These are phyloP conservation scores for Kodamaea kaohsiungensis DNA, from an alignment of 805 yeast genomes.

Conservation along the genomic window DNA sequence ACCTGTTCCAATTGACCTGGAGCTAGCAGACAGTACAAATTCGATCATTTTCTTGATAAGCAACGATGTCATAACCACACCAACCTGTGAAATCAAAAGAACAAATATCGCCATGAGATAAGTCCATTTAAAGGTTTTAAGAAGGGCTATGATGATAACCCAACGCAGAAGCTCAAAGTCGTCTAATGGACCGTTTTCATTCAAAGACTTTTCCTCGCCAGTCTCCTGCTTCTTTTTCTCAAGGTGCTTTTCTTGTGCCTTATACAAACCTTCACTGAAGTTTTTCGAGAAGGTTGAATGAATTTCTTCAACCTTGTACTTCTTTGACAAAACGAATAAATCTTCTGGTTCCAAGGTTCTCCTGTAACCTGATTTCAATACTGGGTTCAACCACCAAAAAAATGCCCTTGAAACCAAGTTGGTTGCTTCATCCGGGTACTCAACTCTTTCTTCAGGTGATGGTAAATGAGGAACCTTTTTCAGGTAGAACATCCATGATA, in stretches of 20 bases:
- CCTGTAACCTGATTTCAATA: conserved; percentile 66
- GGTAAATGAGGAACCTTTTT: conserved; percentile 51
- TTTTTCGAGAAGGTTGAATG: conserved; percentile 24
- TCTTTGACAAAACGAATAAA: conserved; percentile 32
- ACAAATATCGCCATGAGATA: conserved; percentile 27
- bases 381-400: conserved; percentile 69
- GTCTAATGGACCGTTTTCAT: background rate
- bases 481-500: conserved; percentile 29
- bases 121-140: conserved; percentile 1
- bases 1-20: conserved; percentile 29
- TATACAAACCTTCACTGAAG: conserved; percentile 13
- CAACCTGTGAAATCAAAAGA: conserved; percentile 25
- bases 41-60: conserved; percentile 36
- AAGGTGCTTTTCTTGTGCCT: conserved; percentile 21
- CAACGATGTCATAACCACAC: conserved; percentile 35
- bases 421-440: conserved; percentile 45
- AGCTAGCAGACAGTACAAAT: conserved; percentile 31
- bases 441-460: conserved; percentile 46
- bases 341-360: conserved; percentile 69
- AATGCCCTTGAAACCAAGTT: conserved; percentile 44
- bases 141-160: conserved; percentile 18
- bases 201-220: conserved; percentile 18
- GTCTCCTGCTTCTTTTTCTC: conserved; percentile 20
- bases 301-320: conserved; percentile 32
- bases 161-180: conserved; percentile 19